These are phyloP conservation scores for Escallonia herrerae DNA, from an alignment of 129 eudicot species.

Conservation along the genomic window DNA sequence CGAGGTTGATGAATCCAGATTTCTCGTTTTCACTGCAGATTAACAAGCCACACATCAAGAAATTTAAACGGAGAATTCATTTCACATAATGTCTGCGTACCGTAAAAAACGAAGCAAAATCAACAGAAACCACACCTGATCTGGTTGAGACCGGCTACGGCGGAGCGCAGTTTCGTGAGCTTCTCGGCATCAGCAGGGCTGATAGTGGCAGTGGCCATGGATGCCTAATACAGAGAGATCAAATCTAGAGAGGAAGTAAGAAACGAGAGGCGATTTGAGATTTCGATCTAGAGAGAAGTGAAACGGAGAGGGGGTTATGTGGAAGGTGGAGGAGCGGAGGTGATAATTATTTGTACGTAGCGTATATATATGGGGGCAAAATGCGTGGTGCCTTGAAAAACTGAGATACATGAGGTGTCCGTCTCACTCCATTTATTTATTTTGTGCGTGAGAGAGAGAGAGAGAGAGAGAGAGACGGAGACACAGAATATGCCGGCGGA, in stretches of 20 bases:
- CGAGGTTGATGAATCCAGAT: slow-evolving; percentile 96
- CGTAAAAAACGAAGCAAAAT: slow-evolving; percentile 1
- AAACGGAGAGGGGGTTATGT: not conserved
- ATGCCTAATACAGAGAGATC: not conserved
- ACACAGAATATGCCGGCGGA: slow-evolving; percentile 55
- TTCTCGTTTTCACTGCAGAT: slow-evolving; percentile 89
- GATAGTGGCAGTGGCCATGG: slow-evolving; percentile 49
- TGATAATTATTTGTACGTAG: too few species aligned
- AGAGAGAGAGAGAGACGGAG: too few species aligned
- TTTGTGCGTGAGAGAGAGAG: not conserved
- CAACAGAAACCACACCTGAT: slow-evolving; percentile 52
- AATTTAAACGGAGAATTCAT: too few species aligned
- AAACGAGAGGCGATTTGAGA: not conserved
- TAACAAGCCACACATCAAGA: not conserved
- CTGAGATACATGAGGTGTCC: slow-evolving; percentile 1
- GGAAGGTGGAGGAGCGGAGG: too few species aligned
- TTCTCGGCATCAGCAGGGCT: slow-evolving; percentile 67
- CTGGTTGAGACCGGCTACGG: slow-evolving; percentile 56
- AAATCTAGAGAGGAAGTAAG: slow-evolving; percentile 5
- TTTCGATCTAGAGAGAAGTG: not conserved
- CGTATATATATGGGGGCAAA: too few species aligned
- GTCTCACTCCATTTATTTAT: too few species aligned
- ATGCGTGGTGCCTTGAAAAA: slow-evolving; percentile 9
- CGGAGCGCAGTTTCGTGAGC: slow-evolving; percentile 66
- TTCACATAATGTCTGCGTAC: not conserved